phyloP scores from a whole-genome alignment of 345 rosid genomes.

The Camelina laxa region DNA sequence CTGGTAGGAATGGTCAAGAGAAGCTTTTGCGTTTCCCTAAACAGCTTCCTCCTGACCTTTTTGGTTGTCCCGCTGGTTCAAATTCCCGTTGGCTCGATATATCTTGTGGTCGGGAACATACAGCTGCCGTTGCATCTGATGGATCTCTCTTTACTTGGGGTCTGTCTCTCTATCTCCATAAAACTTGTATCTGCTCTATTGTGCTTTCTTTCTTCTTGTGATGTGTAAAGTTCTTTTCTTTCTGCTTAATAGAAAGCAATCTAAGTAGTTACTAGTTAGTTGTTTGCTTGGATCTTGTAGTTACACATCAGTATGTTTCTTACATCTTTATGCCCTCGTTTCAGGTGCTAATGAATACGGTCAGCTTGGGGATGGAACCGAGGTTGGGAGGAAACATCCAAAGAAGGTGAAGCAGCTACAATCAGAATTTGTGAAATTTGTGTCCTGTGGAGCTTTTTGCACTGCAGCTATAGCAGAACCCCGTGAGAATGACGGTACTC shows the following conservation, averaged over 20 bases:
- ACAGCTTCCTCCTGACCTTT: slow-evolving; percentile 91
- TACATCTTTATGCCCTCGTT: neutral
- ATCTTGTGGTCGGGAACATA: slow-evolving; percentile 93
- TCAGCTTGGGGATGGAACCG: slow-evolving; percentile 98
- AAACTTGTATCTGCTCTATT: neutral
- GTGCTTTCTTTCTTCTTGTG: neutral
- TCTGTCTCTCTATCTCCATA: slow-evolving; percentile 37
- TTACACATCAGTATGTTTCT: neutral
- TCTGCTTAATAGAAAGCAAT: slow-evolving; percentile 26
- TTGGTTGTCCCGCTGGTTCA: slow-evolving; percentile 82
- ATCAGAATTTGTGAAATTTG: slow-evolving; percentile 84
- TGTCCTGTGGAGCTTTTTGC: slow-evolving; percentile 94
- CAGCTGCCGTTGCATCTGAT: slow-evolving; percentile 95
- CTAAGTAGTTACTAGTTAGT: neutral
- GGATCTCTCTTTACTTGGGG: slow-evolving; percentile 99
- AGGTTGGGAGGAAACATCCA: slow-evolving; percentile 80
- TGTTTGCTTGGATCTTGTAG: slow-evolving; percentile 9
- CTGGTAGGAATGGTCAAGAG: slow-evolving; percentile 79
- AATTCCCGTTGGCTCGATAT: slow-evolving; percentile 90
- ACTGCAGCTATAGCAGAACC: slow-evolving; percentile 89
- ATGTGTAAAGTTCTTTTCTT: neutral
- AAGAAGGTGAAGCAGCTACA: slow-evolving; percentile 78
- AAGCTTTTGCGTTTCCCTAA: slow-evolving; percentile 82
- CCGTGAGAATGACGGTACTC: slow-evolving; percentile 71
- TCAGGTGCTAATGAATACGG: slow-evolving; percentile 93